phyloP scores from a whole-genome alignment of 148 eudicot genomes.

The Chenopodium suecicum region DNA sequence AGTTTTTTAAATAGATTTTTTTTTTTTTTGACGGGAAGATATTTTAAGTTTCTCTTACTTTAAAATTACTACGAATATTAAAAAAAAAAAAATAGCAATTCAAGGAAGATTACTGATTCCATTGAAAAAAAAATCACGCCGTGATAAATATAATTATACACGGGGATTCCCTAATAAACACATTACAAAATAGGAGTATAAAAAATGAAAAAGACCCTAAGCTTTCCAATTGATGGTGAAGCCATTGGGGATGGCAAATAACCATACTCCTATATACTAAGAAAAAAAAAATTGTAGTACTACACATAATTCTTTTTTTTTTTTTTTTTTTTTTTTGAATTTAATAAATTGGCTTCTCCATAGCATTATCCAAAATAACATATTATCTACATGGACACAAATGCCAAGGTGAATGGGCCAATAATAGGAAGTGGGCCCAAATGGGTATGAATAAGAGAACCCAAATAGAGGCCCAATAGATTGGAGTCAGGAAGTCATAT shows the following conservation, averaged over 20 bases:
- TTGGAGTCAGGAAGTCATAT: conserved; percentile 34
- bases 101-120: neutral
- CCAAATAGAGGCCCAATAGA: neutral
- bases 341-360: conserved; percentile 11
- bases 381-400: conserved; percentile 34
- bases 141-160: conserved; percentile 37
- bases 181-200: conserved; percentile 8
- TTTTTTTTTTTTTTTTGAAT: neutral
- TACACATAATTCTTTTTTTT: neutral
- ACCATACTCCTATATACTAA: conserved; percentile 25
- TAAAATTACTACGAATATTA: too few species aligned
- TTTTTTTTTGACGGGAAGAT: too few species aligned
- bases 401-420: conserved; percentile 1
- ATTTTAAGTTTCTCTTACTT: too few species aligned
- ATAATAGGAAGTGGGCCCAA: neutral
- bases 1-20: too few species aligned
- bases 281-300: neutral
- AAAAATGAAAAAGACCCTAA: neutral
- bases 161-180: conserved; percentile 45
- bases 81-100: too few species aligned
- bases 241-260: conserved; percentile 34
- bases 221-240: conserved; percentile 23
- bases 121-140: conserved; percentile 48
- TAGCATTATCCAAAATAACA: conserved; percentile 24
- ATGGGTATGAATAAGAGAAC: conserved; percentile 9